Base-by-base conservation (phyloP, 2,329 filamentous ascomycete genomes). In the Microthyrium microscopicum region DNA sequence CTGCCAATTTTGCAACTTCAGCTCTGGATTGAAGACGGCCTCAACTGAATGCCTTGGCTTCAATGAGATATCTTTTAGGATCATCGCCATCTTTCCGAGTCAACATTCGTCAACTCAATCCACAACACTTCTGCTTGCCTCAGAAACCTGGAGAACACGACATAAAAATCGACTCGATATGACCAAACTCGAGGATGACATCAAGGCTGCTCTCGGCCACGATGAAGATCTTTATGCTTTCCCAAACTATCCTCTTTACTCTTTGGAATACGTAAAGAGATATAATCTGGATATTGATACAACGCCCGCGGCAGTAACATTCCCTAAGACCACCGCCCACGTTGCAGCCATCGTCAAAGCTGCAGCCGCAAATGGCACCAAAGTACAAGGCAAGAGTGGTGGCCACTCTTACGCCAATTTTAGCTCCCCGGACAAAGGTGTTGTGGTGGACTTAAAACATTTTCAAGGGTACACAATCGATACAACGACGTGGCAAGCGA, bases 381-480 rank as follows among this genome's bases (percentile, higher is more conserved):
- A 65, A 30, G 61, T 70, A 3, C 64, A 65, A 27, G 53, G 65
- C 3, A 61, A 59, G 38, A 56, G 58, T 24, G 67, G 67, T 9
- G 67, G 66, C 0, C 66, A 70, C 43, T 63, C 58, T 26, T 70
- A 67, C 46, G 67, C 58, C 1, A 66, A 63, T 25, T 64, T 58
- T 35, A 61, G 61, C 38, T 51, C 51, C 8, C 58, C 57, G 1
- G 26, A 20, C 25, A 50, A 51, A 8, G 42, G 40, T 3, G 41
- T 51, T 21, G 58, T 65, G 34, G 57, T 75, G 39, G 70, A 74
- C 42, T 47, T 75, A 34, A 49, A 55, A 34, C 61, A 68, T 30
- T 53, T 75, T 19, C 55, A 68, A 36, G 41, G 58, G 17, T 69
- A 73, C 42, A 51, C 47, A 15, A 68, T 75, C 55, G 56, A 74